phyloP scores from a whole-genome alignment of 257 asterid species.

The Linderniella brevidens region DNA sequence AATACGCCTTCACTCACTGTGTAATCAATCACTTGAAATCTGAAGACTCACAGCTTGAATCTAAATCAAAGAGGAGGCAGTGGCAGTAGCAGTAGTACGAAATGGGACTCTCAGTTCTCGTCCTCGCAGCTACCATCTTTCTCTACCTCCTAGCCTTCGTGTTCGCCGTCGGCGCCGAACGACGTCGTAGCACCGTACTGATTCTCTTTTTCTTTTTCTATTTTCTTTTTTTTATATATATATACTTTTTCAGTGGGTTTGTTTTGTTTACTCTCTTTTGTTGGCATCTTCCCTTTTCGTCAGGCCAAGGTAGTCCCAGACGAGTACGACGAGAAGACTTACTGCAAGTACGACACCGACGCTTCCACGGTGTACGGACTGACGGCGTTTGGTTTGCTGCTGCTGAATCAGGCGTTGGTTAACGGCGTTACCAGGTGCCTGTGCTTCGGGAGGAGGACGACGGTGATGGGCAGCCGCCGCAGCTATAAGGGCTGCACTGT shows the following conservation, averaged over 20 bases:
- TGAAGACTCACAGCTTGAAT: too few species aligned
- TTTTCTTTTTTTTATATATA: not conserved
- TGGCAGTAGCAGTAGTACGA: too few species aligned
- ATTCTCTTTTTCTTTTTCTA: not conserved
- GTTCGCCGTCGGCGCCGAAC: constrained; percentile 88
- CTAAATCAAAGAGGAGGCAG: too few species aligned
- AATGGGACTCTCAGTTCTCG: constrained; percentile 68
- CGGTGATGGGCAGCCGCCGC: constrained; percentile 40
- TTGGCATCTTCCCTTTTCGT: not conserved
- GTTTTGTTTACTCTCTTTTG: not conserved
- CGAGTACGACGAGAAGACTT: constrained; percentile 72
- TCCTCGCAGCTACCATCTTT: constrained; percentile 42
- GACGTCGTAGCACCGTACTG: constrained; percentile 91
- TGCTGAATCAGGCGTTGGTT: constrained; percentile 57
- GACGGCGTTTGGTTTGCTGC: constrained; percentile 78
- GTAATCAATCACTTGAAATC: too few species aligned
- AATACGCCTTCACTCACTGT: too few species aligned
- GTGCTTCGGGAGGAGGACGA: constrained; percentile 77
- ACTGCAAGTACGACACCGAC: constrained; percentile 65
- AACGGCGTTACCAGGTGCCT: constrained; percentile 82
- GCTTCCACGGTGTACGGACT: constrained; percentile 90
- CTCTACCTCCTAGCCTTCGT: constrained; percentile 82
- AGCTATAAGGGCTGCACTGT: constrained; percentile 20
- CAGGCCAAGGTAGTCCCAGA: constrained; percentile 77
- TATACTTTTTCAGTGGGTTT: not conserved